Percentiles rank a stretch among this genome's conserved stretches.
Evolutionary conservation across 2,329 filamentous ascomycete genomes (phyloP).

Genomic region (Clonostachys byssicola): DNA sequence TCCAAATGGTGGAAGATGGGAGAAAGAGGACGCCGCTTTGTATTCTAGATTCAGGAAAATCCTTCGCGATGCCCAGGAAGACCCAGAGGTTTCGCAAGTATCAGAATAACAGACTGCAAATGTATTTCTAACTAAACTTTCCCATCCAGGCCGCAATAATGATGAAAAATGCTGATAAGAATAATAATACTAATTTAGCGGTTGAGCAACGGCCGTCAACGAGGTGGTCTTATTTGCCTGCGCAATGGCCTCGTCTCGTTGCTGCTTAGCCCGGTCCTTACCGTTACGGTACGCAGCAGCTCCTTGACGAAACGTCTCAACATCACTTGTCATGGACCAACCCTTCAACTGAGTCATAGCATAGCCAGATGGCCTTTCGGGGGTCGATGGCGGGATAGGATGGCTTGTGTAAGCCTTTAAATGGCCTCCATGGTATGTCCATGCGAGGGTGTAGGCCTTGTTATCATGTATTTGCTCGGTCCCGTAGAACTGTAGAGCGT

Average conservation of each 20-base stretch:
- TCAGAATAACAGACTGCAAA: no score
- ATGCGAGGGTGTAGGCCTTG: constrained; percentile 29
- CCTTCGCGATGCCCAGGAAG: no score
- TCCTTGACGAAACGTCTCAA: constrained; percentile 24
- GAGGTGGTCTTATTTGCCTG: constrained; percentile 13
- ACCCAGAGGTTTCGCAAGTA: no score
- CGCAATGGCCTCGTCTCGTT: constrained; percentile 27
- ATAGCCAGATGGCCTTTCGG: constrained; percentile 24
- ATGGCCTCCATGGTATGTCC: constrained; percentile 25
- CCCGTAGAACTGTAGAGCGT: constrained; percentile 23
- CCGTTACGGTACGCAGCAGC: constrained; percentile 30
- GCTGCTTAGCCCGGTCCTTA: constrained; percentile 27
- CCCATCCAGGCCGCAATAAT: no score
- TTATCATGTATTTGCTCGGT: constrained; percentile 23
- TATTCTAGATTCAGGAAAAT: no score
- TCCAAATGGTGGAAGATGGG: no score
- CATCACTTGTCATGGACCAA: constrained; percentile 17
- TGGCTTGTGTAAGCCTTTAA: constrained; percentile 30
- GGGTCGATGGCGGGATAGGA: constrained; percentile 15
- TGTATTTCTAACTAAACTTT: no score
- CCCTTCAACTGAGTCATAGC: constrained; percentile 27
- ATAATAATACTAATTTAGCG: no score
- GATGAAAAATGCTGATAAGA: no score
- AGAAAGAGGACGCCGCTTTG: no score
- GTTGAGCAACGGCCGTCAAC: neutral